These are phyloP conservation scores for Penicillium sp. DNA, from an alignment of 2,329 filamentous ascomycete genomes.

Conservation along the genomic window DNA sequence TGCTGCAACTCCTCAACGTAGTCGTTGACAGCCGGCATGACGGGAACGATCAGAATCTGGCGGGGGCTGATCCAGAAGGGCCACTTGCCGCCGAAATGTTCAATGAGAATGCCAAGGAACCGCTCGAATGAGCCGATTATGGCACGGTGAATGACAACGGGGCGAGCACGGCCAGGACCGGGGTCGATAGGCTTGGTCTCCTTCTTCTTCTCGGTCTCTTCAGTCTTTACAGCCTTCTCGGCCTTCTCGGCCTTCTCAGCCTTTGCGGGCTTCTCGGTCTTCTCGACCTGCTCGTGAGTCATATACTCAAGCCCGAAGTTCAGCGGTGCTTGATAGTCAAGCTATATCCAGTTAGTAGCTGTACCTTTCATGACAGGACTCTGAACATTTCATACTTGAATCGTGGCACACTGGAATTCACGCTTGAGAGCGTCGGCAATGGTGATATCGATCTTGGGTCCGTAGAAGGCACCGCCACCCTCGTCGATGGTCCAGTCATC, in stretches of 20 bases:
- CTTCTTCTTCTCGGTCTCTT: constrained; percentile 39
- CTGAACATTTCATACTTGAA: constrained; percentile 58
- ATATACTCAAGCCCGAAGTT: constrained; percentile 87
- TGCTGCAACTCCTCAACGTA: constrained; percentile 47
- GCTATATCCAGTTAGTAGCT: not conserved
- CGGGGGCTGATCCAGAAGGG: constrained; percentile 52
- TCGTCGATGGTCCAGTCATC: constrained; percentile 84
- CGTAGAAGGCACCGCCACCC: constrained; percentile 96
- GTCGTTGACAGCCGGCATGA: constrained; percentile 48
- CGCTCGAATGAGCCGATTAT: constrained; percentile 51
- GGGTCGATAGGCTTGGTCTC: constrained; percentile 39
- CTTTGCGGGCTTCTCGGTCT: constrained; percentile 39
- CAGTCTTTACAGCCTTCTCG: constrained; percentile 41
- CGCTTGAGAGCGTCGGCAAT: constrained; percentile 82
- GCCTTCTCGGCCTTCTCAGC: constrained; percentile 28
- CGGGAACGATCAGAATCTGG: constrained; percentile 49
- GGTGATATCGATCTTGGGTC: constrained; percentile 96
- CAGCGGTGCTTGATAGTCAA: too few species aligned
- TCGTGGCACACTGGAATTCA: constrained; percentile 86
- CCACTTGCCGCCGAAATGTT: constrained; percentile 52
- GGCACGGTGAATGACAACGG: constrained; percentile 50
- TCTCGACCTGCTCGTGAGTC: constrained; percentile 58
- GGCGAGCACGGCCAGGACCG: constrained; percentile 44
- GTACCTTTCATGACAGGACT: too few species aligned
- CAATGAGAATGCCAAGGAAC: constrained; percentile 49